These are phyloP conservation scores for Fusarium sacchari DNA, from an alignment of 2,329 filamentous ascomycete species.

Conservation along the genomic window DNA sequence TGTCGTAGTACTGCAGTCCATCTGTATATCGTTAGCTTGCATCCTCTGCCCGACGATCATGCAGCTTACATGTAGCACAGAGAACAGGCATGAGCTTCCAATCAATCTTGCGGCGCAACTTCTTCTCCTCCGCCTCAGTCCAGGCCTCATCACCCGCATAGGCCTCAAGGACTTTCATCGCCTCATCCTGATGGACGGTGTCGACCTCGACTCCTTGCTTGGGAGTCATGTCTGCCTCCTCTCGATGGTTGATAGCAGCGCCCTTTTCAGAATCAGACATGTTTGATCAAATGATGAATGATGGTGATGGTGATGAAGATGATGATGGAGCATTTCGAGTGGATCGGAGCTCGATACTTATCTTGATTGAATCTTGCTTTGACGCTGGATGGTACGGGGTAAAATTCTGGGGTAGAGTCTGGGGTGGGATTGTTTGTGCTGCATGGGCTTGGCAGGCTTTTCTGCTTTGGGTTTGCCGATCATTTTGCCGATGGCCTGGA, in stretches of 20 bases:
- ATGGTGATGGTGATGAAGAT: not conserved
- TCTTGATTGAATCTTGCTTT: not conserved
- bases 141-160: slow-evolving; percentile 56
- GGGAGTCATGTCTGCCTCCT: not conserved
- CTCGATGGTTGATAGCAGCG: slow-evolving; percentile 14
- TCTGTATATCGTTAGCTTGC: not conserved
- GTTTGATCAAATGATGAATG: not conserved
- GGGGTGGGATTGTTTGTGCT: not conserved
- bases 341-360: slow-evolving; percentile 26
- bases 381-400: not conserved
- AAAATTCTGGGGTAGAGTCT: not conserved
- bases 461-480: slow-evolving; percentile 4
- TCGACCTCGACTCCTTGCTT: slow-evolving; percentile 11
- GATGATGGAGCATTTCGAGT: not conserved
- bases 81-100: slow-evolving; percentile 56
- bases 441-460: slow-evolving; percentile 2
- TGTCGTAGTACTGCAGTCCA: slow-evolving; percentile 57
- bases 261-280: slow-evolving; percentile 37
- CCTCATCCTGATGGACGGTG: slow-evolving; percentile 41
- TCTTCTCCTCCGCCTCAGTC: slow-evolving; percentile 55
- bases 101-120: slow-evolving; percentile 47
- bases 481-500: not conserved
- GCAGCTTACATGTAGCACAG: slow-evolving; percentile 55
- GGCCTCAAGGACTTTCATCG: slow-evolving; percentile 52
- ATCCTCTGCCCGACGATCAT: not conserved